These are phyloP conservation scores for Laetiporus sulphureus DNA, from an alignment of 1,284 basidiomycete species.

Conservation along the genomic window DNA sequence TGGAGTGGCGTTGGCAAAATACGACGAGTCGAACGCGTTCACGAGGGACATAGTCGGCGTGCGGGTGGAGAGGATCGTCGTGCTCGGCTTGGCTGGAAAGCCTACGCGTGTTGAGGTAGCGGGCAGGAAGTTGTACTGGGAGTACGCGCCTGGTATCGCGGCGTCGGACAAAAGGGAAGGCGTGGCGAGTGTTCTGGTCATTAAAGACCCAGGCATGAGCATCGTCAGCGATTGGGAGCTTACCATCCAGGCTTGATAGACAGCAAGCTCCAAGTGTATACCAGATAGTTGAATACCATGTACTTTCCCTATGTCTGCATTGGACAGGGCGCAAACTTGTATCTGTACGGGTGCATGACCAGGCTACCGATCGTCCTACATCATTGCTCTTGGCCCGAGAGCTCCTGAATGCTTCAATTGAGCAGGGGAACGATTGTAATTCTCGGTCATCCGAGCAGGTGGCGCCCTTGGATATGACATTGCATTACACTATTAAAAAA, in stretches of 20 bases:
- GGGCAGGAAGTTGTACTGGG: constrained; percentile 50
- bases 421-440: too few relatives aligned
- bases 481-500: too few relatives aligned
- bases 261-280: too few relatives aligned
- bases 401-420: too few relatives aligned
- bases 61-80: constrained; percentile 72
- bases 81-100: constrained; percentile 65
- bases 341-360: too few relatives aligned
- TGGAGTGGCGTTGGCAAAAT: constrained; percentile 40
- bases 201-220: constrained; percentile 75
- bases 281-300: too few relatives aligned
- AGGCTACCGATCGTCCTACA: too few relatives aligned
- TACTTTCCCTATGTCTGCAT: too few relatives aligned
- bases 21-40: constrained; percentile 57
- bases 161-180: constrained; percentile 51
- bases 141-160: constrained; percentile 44
- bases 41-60: constrained; percentile 63
- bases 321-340: too few relatives aligned
- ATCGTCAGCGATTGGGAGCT: constrained; percentile 72
- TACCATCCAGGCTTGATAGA: constrained; percentile 21
- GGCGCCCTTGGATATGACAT: too few relatives aligned
- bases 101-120: constrained; percentile 55
- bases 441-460: too few relatives aligned
- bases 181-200: constrained; percentile 53
- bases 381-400: too few relatives aligned